These are phyloP conservation scores for Camellia oleifera DNA, from an alignment of 179 eudicot species.

Conservation along the genomic window DNA sequence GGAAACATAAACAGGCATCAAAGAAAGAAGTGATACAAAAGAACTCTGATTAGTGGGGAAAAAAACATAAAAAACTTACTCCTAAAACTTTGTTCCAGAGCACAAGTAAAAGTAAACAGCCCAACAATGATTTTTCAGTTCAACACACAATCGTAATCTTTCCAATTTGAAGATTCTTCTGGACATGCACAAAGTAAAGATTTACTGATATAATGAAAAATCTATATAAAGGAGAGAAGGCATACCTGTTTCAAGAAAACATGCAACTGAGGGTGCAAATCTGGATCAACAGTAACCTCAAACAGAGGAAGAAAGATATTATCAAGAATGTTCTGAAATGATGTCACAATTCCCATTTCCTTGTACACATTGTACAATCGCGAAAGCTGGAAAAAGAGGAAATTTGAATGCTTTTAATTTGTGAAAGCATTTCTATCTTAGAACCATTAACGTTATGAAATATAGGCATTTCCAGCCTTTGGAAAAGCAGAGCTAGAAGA, in stretches of 20 bases:
- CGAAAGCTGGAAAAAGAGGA: slow-evolving; percentile 65
- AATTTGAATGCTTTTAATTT: slow-evolving; percentile 7
- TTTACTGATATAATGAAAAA: neutral
- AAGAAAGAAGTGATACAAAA: too few species aligned
- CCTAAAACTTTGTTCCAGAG: too few species aligned
- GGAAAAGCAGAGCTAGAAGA: neutral
- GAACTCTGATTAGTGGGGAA: too few species aligned
- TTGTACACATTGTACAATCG: slow-evolving; percentile 94
- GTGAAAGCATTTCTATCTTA: neutral
- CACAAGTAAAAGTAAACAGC: too few species aligned
- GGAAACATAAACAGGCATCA: too few species aligned
- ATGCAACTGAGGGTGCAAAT: slow-evolving; percentile 97
- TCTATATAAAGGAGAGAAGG: neutral
- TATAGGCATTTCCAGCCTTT: neutral
- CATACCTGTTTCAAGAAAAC: slow-evolving; percentile 92
- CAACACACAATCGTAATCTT: slow-evolving; percentile 2
- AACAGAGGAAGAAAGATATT: slow-evolving; percentile 96
- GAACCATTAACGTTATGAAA: neutral
- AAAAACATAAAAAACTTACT: too few species aligned
- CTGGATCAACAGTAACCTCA: slow-evolving; percentile 96
- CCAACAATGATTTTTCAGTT: neutral
- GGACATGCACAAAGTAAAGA: neutral
- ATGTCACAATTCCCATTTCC: slow-evolving; percentile 98
- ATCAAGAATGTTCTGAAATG: slow-evolving; percentile 96
- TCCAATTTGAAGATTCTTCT: neutral